A percentile compares a stretch with the other conserved stretches of the same genome.
These are phyloP conservation scores for Flagelloscypha sp. DNA, from an alignment of 768 basidiomycete species.

Conservation along the genomic window DNA sequence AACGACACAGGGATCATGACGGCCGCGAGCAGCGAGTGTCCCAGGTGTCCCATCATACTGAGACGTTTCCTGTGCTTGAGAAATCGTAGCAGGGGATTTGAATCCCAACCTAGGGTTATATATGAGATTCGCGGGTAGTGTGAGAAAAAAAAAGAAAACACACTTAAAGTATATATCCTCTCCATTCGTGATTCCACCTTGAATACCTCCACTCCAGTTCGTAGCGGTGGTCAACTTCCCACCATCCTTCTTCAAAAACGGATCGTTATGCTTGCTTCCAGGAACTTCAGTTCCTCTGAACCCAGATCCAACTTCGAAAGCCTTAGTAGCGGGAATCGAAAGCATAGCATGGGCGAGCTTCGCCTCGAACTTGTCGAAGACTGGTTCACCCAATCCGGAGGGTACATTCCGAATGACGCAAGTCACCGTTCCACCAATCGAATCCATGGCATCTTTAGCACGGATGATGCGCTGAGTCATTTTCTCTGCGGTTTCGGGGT, in stretches of 20 bases:
- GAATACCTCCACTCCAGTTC: conserved; percentile 96
- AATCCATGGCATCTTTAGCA: conserved; percentile 85
- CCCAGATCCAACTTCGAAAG: conserved; percentile 95
- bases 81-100: conserved; percentile 98
- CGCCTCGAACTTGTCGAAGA: conserved; percentile 98
- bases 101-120: conserved; percentile 67
- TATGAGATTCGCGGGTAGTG: conserved; percentile 5
- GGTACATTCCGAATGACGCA: conserved; percentile 92
- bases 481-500: conserved; percentile 75
- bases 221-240: conserved; percentile 77
- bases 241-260: conserved; percentile 56
- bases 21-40: conserved; percentile 79
- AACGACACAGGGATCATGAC: conserved; percentile 97
- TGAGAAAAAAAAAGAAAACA: conserved; percentile 16
- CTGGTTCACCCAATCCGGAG: conserved; percentile 89
- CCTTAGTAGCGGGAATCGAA: conserved; percentile 97
- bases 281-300: conserved; percentile 92
- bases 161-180: conserved; percentile 97
- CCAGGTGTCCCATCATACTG: conserved; percentile 91
- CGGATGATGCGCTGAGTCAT: conserved; percentile 95
- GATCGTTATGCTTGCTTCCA: conserved; percentile 90
- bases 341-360: conserved; percentile 96
- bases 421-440: conserved; percentile 96
- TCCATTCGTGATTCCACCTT: conserved; percentile 96
- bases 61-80: conserved; percentile 81